phyloP scores from a whole-genome alignment of 2,329 filamentous ascomycete genomes.

The Rachicladosporium sp. region DNA sequence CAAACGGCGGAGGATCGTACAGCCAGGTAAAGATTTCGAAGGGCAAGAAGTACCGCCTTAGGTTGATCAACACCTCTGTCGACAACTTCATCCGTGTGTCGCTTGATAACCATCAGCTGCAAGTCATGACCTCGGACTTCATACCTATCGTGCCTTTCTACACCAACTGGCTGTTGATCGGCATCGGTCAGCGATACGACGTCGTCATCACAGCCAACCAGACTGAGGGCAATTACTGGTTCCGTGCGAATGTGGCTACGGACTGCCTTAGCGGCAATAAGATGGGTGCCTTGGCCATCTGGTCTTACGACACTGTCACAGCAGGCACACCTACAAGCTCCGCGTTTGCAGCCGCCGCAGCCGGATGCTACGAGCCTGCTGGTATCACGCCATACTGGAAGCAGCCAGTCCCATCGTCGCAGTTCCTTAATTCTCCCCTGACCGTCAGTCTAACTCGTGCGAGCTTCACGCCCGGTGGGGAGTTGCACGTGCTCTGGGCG shows the following conservation, averaged over 20 bases:
- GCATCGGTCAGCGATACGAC: conserved; percentile 35
- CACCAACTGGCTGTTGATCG: conserved; percentile 24
- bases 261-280: conserved; percentile 25
- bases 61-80: conserved; percentile 34
- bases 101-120: conserved; percentile 23
- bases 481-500: conserved; percentile 28
- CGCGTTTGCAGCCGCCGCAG: conserved; percentile 12
- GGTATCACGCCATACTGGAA: conserved; percentile 21
- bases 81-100: conserved; percentile 32
- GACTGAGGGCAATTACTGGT: conserved; percentile 33
- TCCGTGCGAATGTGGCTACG: conserved; percentile 28
- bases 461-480: conserved; percentile 23
- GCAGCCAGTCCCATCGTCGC: conserved; percentile 23
- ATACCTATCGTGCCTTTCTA: conserved; percentile 24
- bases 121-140: conserved; percentile 27
- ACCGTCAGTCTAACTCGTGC: conserved; percentile 21
- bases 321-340: conserved; percentile 12
- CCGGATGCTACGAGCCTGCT: conserved; percentile 20
- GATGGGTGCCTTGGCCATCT: conserved; percentile 24
- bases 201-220: conserved; percentile 35
- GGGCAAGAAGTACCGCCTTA: conserved; percentile 31
- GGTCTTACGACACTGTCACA: conserved; percentile 20
- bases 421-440: conserved; percentile 20
- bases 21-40: conserved; percentile 12
- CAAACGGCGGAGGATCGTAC: conserved; percentile 20